Percentiles rank a stretch among this genome's conserved stretches.
phyloP scores from a whole-genome alignment of 2,329 filamentous ascomycete species.

The Penicillium oxalicum region DNA sequence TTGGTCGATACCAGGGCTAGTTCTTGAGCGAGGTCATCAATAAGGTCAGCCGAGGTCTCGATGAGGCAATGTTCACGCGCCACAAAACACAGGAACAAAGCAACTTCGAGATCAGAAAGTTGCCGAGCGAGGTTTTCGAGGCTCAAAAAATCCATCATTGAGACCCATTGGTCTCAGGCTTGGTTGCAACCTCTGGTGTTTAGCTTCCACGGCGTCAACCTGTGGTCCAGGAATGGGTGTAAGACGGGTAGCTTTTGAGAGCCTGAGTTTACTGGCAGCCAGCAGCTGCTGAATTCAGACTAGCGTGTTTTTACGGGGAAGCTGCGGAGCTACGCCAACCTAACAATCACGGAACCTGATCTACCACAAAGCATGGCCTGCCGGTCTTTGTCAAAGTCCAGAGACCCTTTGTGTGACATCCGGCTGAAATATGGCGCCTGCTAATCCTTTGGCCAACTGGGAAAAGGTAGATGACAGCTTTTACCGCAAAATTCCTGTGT shows the following conservation, averaged over 20 bases:
- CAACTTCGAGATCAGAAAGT: conserved; percentile 82
- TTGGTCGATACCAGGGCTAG: conserved; percentile 55
- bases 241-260: neutral
- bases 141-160: conserved; percentile 54
- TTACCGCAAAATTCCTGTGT: conserved; percentile 91
- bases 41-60: conserved; percentile 57
- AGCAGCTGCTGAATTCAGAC: conserved; percentile 1
- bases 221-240: neutral
- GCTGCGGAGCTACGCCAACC: conserved; percentile 9
- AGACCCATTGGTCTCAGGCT: conserved; percentile 1
- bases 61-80: conserved; percentile 84
- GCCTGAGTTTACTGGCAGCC: conserved; percentile 8
- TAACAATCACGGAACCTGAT: conserved; percentile 11
- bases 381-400: conserved; percentile 7
- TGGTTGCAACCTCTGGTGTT: neutral
- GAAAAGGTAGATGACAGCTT: conserved; percentile 87
- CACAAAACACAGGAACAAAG: conserved; percentile 72
- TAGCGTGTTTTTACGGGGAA: conserved; percentile 9
- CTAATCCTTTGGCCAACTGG: conserved; percentile 80
- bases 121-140: conserved; percentile 66
- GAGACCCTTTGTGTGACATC: conserved; percentile 9
- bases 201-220: conserved; percentile 4
- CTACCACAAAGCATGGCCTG: conserved; percentile 12
- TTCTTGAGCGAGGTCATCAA: conserved; percentile 67
- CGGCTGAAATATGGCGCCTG: conserved; percentile 36